Conservation (phyloP, 1,139 yeast genomes). For the Taiozyma sp. region DNA sequence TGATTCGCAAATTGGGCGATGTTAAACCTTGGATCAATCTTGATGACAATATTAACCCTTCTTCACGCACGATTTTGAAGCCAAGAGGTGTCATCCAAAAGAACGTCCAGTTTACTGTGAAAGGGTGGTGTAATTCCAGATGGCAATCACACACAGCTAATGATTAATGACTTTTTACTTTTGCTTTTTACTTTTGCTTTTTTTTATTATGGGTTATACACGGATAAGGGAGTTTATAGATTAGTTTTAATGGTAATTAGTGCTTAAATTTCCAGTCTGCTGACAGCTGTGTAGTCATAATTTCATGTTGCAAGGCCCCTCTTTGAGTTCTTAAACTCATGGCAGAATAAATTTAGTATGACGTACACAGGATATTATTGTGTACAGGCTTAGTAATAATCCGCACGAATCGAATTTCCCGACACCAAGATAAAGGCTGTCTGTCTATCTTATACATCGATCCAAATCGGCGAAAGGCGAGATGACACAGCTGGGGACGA, state of each 20-base stretch:
- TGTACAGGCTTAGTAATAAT: neutral
- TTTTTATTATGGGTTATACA: neutral
- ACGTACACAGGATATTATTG: neutral
- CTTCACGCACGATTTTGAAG: constrained; percentile 6
- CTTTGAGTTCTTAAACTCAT: no score
- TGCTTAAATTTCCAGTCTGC: neutral
- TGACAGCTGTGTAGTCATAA: neutral
- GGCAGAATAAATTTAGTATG: neutral
- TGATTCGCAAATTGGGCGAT: constrained; percentile 27
- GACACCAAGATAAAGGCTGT: neutral
- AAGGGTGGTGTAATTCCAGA: constrained; percentile 45
- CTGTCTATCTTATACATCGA: neutral
- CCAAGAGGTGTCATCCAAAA: constrained; percentile 20
- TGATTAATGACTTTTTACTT: neutral
- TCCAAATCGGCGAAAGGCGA: neutral
- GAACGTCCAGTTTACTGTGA: constrained; percentile 42
- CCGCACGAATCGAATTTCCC: neutral
- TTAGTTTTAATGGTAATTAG: neutral
- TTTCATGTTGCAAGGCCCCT: no score
- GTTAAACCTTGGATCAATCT: constrained; percentile 35
- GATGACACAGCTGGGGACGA: neutral
- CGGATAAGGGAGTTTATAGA: neutral
- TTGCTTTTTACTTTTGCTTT: no score
- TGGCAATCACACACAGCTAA: constrained; percentile 29
- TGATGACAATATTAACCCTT: constrained; percentile 15